A percentile compares a stretch with the other conserved stretches of the same genome.
Conservation (phyloP, 2,329 filamentous ascomycete genomes). For the Penicillium sp. region DNA sequence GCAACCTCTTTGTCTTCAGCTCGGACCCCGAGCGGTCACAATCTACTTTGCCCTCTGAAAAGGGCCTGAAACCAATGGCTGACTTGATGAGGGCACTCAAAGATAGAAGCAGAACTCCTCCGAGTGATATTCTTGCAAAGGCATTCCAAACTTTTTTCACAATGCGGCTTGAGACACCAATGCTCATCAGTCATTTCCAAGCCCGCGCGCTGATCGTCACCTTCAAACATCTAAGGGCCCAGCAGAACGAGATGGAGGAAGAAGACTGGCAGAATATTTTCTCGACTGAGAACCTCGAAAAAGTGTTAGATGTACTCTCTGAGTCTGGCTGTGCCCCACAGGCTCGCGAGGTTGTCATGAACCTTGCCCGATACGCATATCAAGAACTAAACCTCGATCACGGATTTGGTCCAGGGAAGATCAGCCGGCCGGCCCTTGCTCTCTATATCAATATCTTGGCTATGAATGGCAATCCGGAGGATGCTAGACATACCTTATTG, state of each 20-base stretch:
- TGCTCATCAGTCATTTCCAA: conserved; percentile 63
- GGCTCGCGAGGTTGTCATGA: conserved; percentile 40
- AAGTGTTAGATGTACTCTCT: conserved; percentile 42
- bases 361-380: conserved; percentile 42
- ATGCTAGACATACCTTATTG: conserved; percentile 52
- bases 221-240: conserved; percentile 58
- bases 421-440: conserved; percentile 41
- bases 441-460: conserved; percentile 54
- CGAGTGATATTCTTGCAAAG: conserved; percentile 60
- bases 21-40: conserved; percentile 54
- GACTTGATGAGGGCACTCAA: conserved; percentile 64
- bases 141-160: conserved; percentile 66
- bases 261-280: conserved; percentile 40
- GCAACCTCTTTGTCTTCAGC: conserved; percentile 36
- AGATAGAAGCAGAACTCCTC: conserved; percentile 64
- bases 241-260: conserved; percentile 31
- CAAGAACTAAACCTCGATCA: conserved; percentile 38
- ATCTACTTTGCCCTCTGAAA: conserved; percentile 57
- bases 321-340: conserved; percentile 38
- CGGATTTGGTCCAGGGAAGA: conserved; percentile 44
- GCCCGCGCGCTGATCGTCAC: conserved; percentile 61
- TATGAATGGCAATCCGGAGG: conserved; percentile 55
- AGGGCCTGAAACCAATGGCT: conserved; percentile 69
- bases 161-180: conserved; percentile 51
- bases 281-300: conserved; percentile 41